phyloP scores from a whole-genome alignment of 345 rosid species.

The Boechera retrofracta region DNA sequence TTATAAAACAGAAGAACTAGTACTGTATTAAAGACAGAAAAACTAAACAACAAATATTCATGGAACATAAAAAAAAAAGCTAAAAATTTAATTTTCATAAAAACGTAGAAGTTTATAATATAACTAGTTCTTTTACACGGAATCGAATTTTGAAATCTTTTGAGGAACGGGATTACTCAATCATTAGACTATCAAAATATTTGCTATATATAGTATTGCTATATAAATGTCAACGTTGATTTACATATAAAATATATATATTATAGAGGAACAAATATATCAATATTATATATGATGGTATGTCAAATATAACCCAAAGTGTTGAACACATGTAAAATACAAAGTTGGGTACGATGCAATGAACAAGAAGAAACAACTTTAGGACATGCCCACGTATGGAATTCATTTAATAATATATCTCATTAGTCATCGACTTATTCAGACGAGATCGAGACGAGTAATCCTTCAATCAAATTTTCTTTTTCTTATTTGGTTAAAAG shows the following conservation, averaged over 20 bases:
- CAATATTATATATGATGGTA: not conserved
- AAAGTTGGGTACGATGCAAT: conserved; percentile 17
- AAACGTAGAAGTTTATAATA: too few relatives aligned
- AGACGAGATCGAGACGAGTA: conserved; percentile 6
- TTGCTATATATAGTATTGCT: not conserved
- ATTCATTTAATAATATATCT: not conserved
- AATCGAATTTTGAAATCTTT: too few relatives aligned
- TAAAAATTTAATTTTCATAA: too few relatives aligned
- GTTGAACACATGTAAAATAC: not conserved
- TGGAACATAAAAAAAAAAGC: too few relatives aligned
- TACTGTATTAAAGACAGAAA: too few relatives aligned
- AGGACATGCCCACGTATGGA: conserved; percentile 14
- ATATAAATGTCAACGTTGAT: not conserved
- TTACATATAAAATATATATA: not conserved
- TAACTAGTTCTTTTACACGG: too few relatives aligned
- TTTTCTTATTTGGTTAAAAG: not conserved
- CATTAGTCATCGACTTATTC: conserved; percentile 13
- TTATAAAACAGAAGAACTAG: too few relatives aligned
- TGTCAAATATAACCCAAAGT: not conserved
- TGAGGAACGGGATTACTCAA: too few relatives aligned
- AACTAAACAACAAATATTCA: too few relatives aligned
- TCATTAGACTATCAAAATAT: too few relatives aligned
- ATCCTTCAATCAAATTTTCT: not conserved
- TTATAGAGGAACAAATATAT: not conserved
- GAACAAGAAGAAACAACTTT: conserved; percentile 8